A percentile compares a stretch with the other conserved stretches of the same genome.
Evolutionary conservation across 345 rosid genomes (phyloP).

Genomic region (Noccaea caerulescens): DNA sequence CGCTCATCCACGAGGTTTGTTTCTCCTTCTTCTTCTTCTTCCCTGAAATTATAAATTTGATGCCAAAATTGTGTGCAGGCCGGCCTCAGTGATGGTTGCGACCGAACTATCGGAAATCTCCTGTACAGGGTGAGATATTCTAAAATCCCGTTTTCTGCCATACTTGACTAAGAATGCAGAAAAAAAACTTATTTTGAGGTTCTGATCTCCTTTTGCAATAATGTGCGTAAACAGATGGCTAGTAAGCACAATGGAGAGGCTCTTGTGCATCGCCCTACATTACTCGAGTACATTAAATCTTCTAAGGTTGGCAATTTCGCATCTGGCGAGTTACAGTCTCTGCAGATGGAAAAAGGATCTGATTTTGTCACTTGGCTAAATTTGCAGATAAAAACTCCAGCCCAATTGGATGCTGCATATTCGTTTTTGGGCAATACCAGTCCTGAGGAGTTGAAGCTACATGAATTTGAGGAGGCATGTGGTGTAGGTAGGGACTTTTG

Average conservation of each 20-base stretch:
- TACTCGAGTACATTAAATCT: background rate
- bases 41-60: too few species aligned
- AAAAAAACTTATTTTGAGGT: too few species aligned
- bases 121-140: background rate
- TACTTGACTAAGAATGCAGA: too few species aligned
- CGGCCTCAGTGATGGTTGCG: background rate
- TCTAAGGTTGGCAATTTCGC: background rate
- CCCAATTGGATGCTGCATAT: conserved; percentile 79
- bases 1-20: too few species aligned
- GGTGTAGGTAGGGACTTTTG: conserved; percentile 62
- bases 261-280: background rate
- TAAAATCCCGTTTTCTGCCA: too few species aligned
- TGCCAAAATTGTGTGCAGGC: background rate
- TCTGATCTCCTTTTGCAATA: background rate
- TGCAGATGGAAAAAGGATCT: background rate
- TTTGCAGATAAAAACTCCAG: conserved; percentile 68
- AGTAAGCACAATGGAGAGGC: background rate
- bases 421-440: conserved; percentile 57
- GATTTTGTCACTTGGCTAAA: background rate
- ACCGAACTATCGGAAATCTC: background rate
- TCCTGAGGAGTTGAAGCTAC: conserved; percentile 54
- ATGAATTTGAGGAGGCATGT: conserved; percentile 76
- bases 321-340: too few species aligned
- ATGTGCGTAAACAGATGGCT: background rate
- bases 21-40: too few species aligned